Base-by-base conservation (phyloP, 208 protist species). In the Entamoeba dispar region DNA sequence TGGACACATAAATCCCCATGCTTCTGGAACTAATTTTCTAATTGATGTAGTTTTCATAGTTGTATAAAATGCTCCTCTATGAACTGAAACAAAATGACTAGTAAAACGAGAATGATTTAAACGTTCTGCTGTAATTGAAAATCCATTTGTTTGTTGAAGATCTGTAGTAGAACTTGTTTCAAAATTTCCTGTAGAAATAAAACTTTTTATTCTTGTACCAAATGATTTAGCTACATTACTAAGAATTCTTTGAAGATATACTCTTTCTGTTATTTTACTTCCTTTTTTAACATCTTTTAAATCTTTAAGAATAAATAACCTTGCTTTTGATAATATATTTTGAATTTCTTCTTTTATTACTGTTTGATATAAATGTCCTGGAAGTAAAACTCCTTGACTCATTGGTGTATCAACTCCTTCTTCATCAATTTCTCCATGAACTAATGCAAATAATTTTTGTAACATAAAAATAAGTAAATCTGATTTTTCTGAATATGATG, bases 1-100 rank as follows among this genome's bases (percentile, higher is more conserved):
- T 95, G 99, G 98, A 96, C 99, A 99, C 52, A 99, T 95, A 96
- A 99, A 99, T 19, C 97, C 99, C 97, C 98, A 99, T 5, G 97
- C 96, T 95, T 99, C 98, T 52, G 98, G 98, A 50, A 98, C 97
- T 93, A 99, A 98, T 95, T 98, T 98, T 93, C 99, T 97, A 92
- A 99, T 98, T 52, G 94, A 92, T 4, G 95, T 96, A 10, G 95
- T 96, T 47, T 96, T 96, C 97, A 99, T 99, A 77, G 97, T 97
- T 15, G 98, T 96, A 95, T 99, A 99, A 93, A 98, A 99, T 92
- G 97, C 97, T 94, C 98, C 98, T 94, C 98, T 97, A 95, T 96
- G 94, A 50, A 99, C 96, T 91, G 96, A 97, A 91, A 98, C 97
- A 94, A 99, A 98, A 96, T 99, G 98, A 92, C 98, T 97, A 61